phyloP scores from a whole-genome alignment of 805 yeast genomes.

The Schwanniomyces occidentalis region DNA sequence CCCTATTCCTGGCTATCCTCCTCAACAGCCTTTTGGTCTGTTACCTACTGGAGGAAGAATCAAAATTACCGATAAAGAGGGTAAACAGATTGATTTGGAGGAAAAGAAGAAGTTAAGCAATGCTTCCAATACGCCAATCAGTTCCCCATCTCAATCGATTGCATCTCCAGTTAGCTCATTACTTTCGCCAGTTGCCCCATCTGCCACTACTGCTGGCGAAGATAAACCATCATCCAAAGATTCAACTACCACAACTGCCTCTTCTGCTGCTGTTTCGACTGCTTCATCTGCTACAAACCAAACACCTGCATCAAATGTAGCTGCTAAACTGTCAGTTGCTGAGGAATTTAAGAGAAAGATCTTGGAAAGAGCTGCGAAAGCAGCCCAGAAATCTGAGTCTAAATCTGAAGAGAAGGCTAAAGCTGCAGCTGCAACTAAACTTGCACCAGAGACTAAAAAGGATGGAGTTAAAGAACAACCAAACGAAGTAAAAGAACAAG shows the following conservation, averaged over 20 bases:
- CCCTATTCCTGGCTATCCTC: slow-evolving; percentile 10
- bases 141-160: slow-evolving; percentile 30
- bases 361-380: slow-evolving; percentile 26
- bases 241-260: slow-evolving; percentile 8
- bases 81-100: slow-evolving; percentile 42
- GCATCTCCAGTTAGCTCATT: slow-evolving; percentile 9
- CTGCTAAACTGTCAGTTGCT: slow-evolving; percentile 19
- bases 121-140: slow-evolving; percentile 28
- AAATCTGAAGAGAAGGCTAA: slow-evolving; percentile 12
- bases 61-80: slow-evolving; percentile 44
- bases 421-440: slow-evolving; percentile 6
- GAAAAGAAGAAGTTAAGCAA: slow-evolving; percentile 36
- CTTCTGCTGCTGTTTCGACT: slow-evolving; percentile 14
- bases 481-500: slow-evolving; percentile 11
- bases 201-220: slow-evolving; percentile 7
- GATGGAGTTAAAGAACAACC: slow-evolving; percentile 7
- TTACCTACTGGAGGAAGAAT: slow-evolving; percentile 24
- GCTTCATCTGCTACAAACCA: slow-evolving; percentile 14
- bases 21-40: slow-evolving; percentile 10
- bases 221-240: slow-evolving; percentile 8
- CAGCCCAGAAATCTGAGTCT: slow-evolving; percentile 8
- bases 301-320: slow-evolving; percentile 11
- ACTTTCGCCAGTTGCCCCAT: slow-evolving; percentile 9
- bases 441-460: slow-evolving; percentile 11
- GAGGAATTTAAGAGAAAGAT: slow-evolving; percentile 40